Conservation (phyloP, 1,284 basidiomycete species). For the Volvariella surrecta region DNA sequence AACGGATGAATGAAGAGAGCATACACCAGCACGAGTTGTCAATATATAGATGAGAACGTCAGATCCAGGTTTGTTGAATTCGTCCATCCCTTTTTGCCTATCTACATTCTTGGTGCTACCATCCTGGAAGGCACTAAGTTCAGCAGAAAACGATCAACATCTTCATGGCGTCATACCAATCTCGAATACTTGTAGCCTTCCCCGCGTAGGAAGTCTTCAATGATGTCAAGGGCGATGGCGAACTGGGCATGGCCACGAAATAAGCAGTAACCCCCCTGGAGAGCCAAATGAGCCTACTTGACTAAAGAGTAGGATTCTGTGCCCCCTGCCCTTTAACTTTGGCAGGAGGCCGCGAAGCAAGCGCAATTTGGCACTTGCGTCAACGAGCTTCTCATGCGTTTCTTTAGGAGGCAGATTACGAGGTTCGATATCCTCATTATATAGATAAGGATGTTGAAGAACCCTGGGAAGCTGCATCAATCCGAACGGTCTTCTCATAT, state of each 20-base stretch:
- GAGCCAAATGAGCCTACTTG: conserved; percentile 54
- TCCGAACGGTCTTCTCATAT: too few species aligned
- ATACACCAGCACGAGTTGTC: conserved; percentile 89
- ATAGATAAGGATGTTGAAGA: conserved; percentile 88
- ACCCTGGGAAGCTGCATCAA: conserved; percentile 40
- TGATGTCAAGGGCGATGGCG: conserved; percentile 81
- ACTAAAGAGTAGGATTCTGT: conserved; percentile 94
- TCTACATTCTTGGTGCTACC: conserved; percentile 82
- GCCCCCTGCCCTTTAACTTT: conserved; percentile 83
- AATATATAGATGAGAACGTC: conserved; percentile 89
- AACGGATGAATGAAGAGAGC: conserved; percentile 11
- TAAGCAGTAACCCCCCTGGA: conserved; percentile 2
- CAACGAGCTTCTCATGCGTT: conserved; percentile 74
- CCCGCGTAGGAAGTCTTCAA: conserved; percentile 91
- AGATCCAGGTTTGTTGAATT: conserved; percentile 82
- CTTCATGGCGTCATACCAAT: conserved; percentile 44
- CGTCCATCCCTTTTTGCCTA: conserved; percentile 92
- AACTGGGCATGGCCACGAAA: conserved; percentile 47
- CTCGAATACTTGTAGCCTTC: conserved; percentile 89
- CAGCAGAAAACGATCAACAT: conserved; percentile 1
- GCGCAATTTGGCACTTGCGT: conserved; percentile 82
- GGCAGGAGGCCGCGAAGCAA: conserved; percentile 79
- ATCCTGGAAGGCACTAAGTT: conserved; percentile 50
- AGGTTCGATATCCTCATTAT: conserved; percentile 77
- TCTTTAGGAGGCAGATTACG: conserved; percentile 49